Conservation (phyloP, 1,284 basidiomycete genomes). For the Sporisorium scitamineum region DNA sequence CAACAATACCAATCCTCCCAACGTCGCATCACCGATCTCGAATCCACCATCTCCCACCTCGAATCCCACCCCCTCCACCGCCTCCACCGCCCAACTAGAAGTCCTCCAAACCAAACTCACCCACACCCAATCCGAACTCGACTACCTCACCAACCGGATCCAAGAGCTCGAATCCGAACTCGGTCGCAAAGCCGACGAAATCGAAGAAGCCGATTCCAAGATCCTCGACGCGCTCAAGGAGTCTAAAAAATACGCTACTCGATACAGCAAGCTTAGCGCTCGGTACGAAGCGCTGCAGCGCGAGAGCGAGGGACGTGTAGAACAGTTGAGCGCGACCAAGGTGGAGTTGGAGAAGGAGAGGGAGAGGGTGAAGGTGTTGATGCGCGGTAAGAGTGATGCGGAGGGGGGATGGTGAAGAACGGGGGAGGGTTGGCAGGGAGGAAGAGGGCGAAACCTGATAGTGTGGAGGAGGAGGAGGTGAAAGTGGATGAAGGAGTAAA, state of each 20-base stretch:
- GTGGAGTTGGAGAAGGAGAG: constrained; percentile 4
- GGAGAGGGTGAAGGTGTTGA: background rate
- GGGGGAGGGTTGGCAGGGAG: constrained; percentile 19
- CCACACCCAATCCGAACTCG: constrained; percentile 10
- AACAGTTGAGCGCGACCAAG: background rate
- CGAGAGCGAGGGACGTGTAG: constrained; percentile 5
- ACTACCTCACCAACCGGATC: constrained; percentile 29
- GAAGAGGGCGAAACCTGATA: constrained; percentile 30
- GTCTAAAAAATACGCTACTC: constrained; percentile 47
- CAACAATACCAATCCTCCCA: constrained; percentile 31
- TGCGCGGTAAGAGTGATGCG: background rate
- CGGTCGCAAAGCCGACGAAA: constrained; percentile 54
- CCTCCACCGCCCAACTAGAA: background rate
- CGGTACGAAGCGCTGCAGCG: constrained; percentile 32
- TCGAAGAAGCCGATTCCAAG: constrained; percentile 62
- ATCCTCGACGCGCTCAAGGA: constrained; percentile 58
- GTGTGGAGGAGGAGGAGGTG: background rate
- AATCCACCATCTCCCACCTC: constrained; percentile 10
- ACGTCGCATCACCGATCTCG: constrained; percentile 24
- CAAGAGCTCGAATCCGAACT: constrained; percentile 56
- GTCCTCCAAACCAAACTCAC: background rate
- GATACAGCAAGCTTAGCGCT: constrained; percentile 29
- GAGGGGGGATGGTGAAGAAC: background rate
- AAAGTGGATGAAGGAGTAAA: background rate
- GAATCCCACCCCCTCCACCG: background rate